phyloP scores from a whole-genome alignment of 495 filamentous ascomycete genomes.

The Neurospora sp. region DNA sequence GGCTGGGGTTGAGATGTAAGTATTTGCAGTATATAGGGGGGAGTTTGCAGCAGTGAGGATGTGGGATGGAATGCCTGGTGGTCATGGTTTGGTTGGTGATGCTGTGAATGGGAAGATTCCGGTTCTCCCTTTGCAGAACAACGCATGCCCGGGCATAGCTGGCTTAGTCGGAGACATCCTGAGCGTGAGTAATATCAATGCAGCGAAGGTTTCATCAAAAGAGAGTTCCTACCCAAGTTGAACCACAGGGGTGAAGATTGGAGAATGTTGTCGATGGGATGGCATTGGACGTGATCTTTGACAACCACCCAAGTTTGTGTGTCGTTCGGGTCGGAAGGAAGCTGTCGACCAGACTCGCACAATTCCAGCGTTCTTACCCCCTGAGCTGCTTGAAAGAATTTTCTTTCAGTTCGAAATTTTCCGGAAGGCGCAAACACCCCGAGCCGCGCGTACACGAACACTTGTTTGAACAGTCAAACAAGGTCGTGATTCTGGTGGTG shows the following conservation, averaged over 20 bases:
- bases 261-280: neutral
- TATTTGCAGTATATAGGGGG: constrained; percentile 27
- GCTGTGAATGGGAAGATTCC: neutral
- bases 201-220: neutral
- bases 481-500: neutral
- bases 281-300: neutral
- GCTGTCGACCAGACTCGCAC: neutral
- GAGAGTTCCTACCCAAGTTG: neutral
- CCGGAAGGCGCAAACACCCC: neutral
- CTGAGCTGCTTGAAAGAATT: neutral
- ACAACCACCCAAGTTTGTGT: neutral
- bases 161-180: neutral
- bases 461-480: neutral
- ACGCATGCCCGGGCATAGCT: neutral
- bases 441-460: neutral
- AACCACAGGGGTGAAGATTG: neutral
- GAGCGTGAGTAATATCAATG: neutral
- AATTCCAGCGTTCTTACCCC: neutral
- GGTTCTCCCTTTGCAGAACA: neutral
- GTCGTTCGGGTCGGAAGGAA: neutral
- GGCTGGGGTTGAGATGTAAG: constrained; percentile 39
- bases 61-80: neutral
- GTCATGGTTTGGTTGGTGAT: neutral
- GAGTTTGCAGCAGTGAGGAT: neutral
- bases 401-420: neutral